Evolutionary conservation across 2,329 filamentous ascomycete genomes (phyloP).

Genomic region (Neonectria hederae): DNA sequence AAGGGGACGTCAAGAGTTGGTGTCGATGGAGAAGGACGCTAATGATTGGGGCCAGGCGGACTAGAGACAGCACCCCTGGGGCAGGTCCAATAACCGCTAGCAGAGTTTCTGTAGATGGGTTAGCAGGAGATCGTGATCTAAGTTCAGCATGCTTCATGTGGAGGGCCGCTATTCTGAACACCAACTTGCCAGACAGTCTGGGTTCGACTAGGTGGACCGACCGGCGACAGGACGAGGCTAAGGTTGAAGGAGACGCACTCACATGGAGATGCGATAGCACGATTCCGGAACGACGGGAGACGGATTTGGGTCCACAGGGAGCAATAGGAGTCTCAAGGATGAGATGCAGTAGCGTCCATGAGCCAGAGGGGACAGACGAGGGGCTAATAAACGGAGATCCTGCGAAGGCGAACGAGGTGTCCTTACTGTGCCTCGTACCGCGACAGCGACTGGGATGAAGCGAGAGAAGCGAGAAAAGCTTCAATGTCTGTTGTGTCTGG

Average conservation of each 20-base stretch:
- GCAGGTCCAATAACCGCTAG: constrained; percentile 3
- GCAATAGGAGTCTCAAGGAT: constrained; percentile 32
- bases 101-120: constrained; percentile 4
- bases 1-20: constrained; percentile 19
- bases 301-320: constrained; percentile 21
- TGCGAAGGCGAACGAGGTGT: neutral
- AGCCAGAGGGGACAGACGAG: neutral
- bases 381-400: neutral
- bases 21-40: constrained; percentile 17
- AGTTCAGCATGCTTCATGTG: neutral
- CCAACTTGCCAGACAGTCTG: constrained; percentile 12
- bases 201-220: constrained; percentile 11
- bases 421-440: neutral
- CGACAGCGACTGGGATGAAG: neutral
- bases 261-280: constrained; percentile 13
- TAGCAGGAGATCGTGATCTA: constrained; percentile 17
- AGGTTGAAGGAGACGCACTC: constrained; percentile 6
- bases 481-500: constrained; percentile 9
- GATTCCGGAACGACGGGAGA: constrained; percentile 23
- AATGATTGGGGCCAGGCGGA: constrained; percentile 8
- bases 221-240: neutral
- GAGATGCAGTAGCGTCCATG: constrained; percentile 33
- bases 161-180: constrained; percentile 1
- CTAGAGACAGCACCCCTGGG: constrained; percentile 1
- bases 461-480: constrained; percentile 8